A percentile compares a stretch with the other conserved stretches of the same genome.
Evolutionary conservation across 108 stramenopile genomes (phyloP).

Genomic region (Tribonema minus): DNA sequence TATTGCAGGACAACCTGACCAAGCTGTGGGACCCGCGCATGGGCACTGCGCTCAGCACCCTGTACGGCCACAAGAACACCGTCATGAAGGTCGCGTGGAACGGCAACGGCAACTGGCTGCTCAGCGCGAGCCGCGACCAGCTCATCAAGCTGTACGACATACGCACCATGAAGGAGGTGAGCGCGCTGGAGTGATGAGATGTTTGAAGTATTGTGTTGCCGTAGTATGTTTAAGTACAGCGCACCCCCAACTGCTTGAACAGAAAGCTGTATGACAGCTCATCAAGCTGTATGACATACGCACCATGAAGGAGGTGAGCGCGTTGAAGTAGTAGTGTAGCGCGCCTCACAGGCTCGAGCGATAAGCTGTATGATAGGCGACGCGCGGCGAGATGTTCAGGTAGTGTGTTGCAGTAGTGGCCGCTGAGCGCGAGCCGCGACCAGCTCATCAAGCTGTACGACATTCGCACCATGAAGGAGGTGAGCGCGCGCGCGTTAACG

Average conservation of each 20-base stretch:
- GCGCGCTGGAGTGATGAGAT: no score
- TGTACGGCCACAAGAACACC: constrained; percentile 92
- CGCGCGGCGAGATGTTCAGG: no score
- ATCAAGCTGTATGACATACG: constrained; percentile 92
- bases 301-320: constrained; percentile 70
- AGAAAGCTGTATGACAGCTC: no score
- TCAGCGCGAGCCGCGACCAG: constrained; percentile 83
- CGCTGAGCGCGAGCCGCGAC: constrained; percentile 80
- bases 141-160: constrained; percentile 90
- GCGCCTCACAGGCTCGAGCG: no score
- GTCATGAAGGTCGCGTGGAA: constrained; percentile 50
- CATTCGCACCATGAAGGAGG: constrained; percentile 84
- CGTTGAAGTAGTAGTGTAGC: no score
- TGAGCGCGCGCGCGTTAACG: no score
- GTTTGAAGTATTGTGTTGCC: no score
- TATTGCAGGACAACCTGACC: constrained; percentile 80
- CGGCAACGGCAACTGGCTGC: constrained; percentile 82
- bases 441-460: constrained; percentile 89
- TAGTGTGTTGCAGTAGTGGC: no score
- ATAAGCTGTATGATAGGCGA: no score
- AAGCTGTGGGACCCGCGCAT: constrained; percentile 91
- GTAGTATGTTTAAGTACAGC: no score
- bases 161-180: constrained; percentile 87
- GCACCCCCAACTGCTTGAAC: no score
- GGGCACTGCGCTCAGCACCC: constrained; percentile 72